Conservation (phyloP, 768 basidiomycete genomes). For the Leccinum rimulosum region DNA sequence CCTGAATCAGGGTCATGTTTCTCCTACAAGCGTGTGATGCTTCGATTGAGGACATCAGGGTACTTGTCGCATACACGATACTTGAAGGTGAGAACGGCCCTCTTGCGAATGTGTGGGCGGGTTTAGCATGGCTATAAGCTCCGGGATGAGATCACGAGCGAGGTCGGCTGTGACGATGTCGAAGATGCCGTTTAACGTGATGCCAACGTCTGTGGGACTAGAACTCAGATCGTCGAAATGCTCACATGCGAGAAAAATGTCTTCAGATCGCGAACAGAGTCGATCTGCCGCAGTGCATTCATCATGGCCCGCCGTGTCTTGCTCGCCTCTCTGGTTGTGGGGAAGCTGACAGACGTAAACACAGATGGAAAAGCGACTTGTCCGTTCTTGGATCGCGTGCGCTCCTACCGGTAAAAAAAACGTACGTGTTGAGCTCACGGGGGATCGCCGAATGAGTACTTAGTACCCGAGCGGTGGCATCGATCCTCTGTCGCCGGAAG, state of each 20-base stretch:
- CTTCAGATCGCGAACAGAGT: constrained; percentile 81
- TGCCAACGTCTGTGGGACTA: constrained; percentile 67
- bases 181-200: constrained; percentile 79
- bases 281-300: constrained; percentile 64
- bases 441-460: background rate
- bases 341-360: constrained; percentile 21
- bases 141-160: constrained; percentile 85
- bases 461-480: constrained; percentile 16
- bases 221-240: constrained; percentile 73
- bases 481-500: no score
- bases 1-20: constrained; percentile 75
- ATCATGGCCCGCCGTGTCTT: constrained; percentile 75
- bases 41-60: constrained; percentile 70
- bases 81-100: constrained; percentile 73
- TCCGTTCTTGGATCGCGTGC: constrained; percentile 22
- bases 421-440: background rate
- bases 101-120: constrained; percentile 82
- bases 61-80: constrained; percentile 80
- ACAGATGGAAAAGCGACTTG: constrained; percentile 22
- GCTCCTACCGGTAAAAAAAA: constrained; percentile 21
- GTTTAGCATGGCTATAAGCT: constrained; percentile 85
- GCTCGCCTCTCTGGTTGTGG: constrained; percentile 38
- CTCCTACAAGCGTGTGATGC: constrained; percentile 70
- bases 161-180: constrained; percentile 84
- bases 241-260: constrained; percentile 91